Evolutionary conservation across 805 yeast species (phyloP).

Genomic region (Tanozyma kutaoensis): DNA sequence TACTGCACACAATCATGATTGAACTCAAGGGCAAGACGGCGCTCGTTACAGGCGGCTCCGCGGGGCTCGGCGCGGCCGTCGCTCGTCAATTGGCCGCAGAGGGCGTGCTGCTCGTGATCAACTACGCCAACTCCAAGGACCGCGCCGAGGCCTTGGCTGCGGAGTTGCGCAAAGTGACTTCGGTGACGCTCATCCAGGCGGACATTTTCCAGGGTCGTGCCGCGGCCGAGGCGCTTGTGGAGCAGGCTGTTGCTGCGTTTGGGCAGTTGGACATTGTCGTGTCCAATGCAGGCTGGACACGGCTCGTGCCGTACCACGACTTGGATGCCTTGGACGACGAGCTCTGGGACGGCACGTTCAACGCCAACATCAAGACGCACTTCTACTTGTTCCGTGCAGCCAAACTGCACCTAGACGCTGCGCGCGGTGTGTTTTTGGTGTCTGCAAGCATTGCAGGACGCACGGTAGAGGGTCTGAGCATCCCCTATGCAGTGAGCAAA

Average conservation of each 20-base stretch:
- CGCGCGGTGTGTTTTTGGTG: constrained; percentile 12
- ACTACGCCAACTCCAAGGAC: constrained; percentile 14
- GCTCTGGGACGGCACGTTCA: constrained; percentile 15
- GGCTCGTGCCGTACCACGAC: constrained; percentile 14
- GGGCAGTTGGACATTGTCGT: constrained; percentile 18
- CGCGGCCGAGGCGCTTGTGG: constrained; percentile 11
- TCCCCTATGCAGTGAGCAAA: constrained; percentile 19
- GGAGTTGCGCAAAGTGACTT: constrained; percentile 5
- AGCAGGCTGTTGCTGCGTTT: constrained; percentile 9
- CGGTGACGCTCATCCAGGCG: constrained; percentile 9
- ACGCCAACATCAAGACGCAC: constrained; percentile 16
- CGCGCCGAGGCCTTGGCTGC: constrained; percentile 14
- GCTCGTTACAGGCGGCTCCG: constrained; percentile 9
- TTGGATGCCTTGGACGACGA: constrained; percentile 16
- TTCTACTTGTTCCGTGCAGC: constrained; percentile 15
- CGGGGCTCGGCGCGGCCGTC: constrained; percentile 22
- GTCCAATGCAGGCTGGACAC: constrained; percentile 26
- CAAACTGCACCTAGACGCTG: constrained; percentile 11
- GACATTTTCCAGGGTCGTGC: constrained; percentile 10
- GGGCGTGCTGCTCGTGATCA: constrained; percentile 19
- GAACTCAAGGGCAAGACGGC: constrained; percentile 10
- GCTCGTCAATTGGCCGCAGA: constrained; percentile 19
- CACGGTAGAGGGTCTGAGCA: constrained; percentile 13
- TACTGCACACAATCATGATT: no score
- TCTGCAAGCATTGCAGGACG: constrained; percentile 16